Evolutionary conservation across 805 yeast genomes (phyloP).

Genomic region (Lipomyces starkeyi): DNA sequence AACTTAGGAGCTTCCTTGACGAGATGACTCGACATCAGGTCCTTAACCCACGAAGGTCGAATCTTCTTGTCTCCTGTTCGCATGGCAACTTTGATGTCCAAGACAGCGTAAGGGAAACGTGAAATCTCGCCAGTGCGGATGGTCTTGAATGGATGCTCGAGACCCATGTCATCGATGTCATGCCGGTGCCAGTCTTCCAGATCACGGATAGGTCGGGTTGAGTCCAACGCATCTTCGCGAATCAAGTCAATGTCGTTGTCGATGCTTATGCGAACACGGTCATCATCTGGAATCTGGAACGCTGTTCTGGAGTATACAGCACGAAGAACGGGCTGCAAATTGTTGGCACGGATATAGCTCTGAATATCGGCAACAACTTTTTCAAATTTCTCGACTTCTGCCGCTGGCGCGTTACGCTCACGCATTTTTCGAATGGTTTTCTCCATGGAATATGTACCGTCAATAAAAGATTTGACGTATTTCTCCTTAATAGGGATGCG

Average conservation of each 20-base stretch:
- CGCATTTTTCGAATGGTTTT: constrained; percentile 65
- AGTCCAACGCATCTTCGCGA: constrained; percentile 89
- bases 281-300: constrained; percentile 97
- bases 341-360: constrained; percentile 64
- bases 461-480: constrained; percentile 73
- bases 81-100: constrained; percentile 67
- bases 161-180: constrained; percentile 78
- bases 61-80: constrained; percentile 38
- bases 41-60: constrained; percentile 72
- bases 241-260: constrained; percentile 87
- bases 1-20: constrained; percentile 94
- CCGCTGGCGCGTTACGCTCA: constrained; percentile 59
- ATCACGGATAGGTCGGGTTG: constrained; percentile 84
- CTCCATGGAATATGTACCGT: constrained; percentile 56
- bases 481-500: constrained; percentile 79
- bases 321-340: constrained; percentile 84
- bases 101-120: constrained; percentile 56
- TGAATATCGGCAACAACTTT: constrained; percentile 65
- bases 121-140: constrained; percentile 85
- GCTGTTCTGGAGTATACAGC: constrained; percentile 90
- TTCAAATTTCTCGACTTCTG: constrained; percentile 58
- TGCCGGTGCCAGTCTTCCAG: constrained; percentile 90
- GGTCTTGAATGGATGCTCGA: constrained; percentile 69
- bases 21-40: constrained; percentile 77
- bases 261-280: constrained; percentile 84